A percentile compares a stretch with the other conserved stretches of the same genome.
phyloP scores from a whole-genome alignment of 2,329 filamentous ascomycete species.

The Triangularia verruculosa region DNA sequence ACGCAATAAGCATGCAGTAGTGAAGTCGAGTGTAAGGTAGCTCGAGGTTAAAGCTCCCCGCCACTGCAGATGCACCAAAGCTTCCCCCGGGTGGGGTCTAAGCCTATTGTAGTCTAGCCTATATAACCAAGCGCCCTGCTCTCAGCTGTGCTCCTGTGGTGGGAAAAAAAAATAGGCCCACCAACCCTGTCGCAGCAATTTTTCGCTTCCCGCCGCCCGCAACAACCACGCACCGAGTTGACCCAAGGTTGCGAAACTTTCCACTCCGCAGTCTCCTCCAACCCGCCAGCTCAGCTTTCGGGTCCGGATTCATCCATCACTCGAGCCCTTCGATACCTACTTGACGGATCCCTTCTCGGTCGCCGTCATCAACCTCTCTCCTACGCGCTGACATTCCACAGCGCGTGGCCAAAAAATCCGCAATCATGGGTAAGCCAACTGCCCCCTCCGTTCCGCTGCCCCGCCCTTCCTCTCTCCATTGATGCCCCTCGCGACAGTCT shows the following conservation, averaged over 20 bases:
- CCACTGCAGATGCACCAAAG: not conserved
- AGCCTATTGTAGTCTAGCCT: slow-evolving; percentile 15
- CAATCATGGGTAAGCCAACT: slow-evolving; percentile 33
- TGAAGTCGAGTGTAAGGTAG: not conserved
- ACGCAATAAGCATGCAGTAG: not conserved
- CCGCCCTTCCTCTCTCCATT: slow-evolving; percentile 10
- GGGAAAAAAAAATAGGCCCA: slow-evolving; percentile 25
- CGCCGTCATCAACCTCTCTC: slow-evolving; percentile 19
- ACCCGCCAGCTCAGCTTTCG: slow-evolving; percentile 4
- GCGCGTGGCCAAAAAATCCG: slow-evolving; percentile 32
- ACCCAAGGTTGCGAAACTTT: slow-evolving; percentile 13
- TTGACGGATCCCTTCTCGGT: slow-evolving; percentile 1
- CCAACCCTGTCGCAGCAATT: slow-evolving; percentile 26
- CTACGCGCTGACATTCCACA: slow-evolving; percentile 32
- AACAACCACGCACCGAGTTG: slow-evolving; percentile 17
- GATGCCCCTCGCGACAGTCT: not conserved
- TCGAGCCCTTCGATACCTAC: slow-evolving; percentile 11
- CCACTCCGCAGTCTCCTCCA: slow-evolving; percentile 15
- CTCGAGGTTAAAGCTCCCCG: not conserved
- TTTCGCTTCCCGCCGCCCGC: slow-evolving; percentile 23
- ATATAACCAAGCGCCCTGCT: not conserved
- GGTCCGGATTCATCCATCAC: slow-evolving; percentile 4
- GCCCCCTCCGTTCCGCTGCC: slow-evolving; percentile 8
- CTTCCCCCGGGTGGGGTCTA: slow-evolving; percentile 20
- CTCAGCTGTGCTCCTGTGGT: not conserved